A percentile compares a stretch with the other conserved stretches of the same genome.
phyloP scores from a whole-genome alignment of 306 rosid genomes.

The Mimosa pudica region DNA sequence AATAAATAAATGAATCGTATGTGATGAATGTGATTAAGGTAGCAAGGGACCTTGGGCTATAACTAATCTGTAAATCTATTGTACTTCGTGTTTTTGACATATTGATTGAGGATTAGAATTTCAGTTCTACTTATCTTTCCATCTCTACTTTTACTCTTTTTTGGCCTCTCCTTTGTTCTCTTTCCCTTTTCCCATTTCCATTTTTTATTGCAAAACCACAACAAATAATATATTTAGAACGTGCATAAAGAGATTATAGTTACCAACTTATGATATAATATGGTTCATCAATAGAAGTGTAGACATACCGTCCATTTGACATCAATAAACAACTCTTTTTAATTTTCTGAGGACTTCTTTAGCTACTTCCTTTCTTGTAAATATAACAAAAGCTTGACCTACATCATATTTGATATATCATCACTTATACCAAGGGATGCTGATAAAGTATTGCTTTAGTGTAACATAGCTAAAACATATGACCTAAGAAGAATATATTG shows the following conservation, averaged over 20 bases:
- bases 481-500: not conserved
- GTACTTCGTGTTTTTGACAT: no score
- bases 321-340: slow-evolving; percentile 68
- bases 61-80: no score
- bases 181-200: not conserved
- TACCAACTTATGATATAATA: not conserved
- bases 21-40: not conserved
- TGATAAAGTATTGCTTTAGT: not conserved
- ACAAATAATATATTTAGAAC: not conserved
- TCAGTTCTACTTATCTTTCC: not conserved
- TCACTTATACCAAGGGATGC: slow-evolving; percentile 14
- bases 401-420: slow-evolving; percentile 30
- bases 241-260: not conserved
- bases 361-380: slow-evolving; percentile 65
- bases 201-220: not conserved
- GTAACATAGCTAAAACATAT: slow-evolving; percentile 9
- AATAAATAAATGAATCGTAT: no score
- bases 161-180: not conserved
- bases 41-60: not conserved
- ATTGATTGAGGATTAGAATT: no score
- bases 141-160: not conserved
- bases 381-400: slow-evolving; percentile 90
- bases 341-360: slow-evolving; percentile 56
- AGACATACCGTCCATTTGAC: slow-evolving; percentile 82
- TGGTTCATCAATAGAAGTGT: slow-evolving; percentile 1